Percentiles rank a stretch among this genome's conserved stretches.
Conservation (phyloP, 163 green algal genomes). For the Prototheca wickerhamii region DNA sequence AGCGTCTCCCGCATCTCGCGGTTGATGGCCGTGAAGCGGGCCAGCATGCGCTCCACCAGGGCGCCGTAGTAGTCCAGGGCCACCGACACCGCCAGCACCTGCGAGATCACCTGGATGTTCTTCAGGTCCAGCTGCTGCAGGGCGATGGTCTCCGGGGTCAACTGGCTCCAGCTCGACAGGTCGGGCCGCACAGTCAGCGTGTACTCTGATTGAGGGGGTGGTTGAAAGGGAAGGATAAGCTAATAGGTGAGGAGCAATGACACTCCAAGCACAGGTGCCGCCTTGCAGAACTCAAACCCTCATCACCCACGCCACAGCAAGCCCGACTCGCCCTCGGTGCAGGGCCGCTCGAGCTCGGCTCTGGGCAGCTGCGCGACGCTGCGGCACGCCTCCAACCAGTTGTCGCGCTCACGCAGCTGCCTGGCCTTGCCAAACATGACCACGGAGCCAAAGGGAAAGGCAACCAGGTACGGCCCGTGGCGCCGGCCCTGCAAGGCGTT, state of each 20-base stretch:
- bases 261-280: neutral
- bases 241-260: slow-evolving; percentile 3
- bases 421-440: slow-evolving; percentile 28
- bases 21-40: slow-evolving; percentile 33
- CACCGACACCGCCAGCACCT: slow-evolving; percentile 43
- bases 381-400: slow-evolving; percentile 4
- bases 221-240: neutral
- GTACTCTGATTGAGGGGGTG: slow-evolving; percentile 4
- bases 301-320: too few species aligned
- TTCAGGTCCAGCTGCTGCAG: slow-evolving; percentile 34
- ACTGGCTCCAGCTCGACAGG: slow-evolving; percentile 7
- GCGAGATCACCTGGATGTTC: slow-evolving; percentile 38
- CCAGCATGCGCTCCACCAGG: slow-evolving; percentile 26
- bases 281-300: neutral
- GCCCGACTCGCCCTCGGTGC: slow-evolving; percentile 8
- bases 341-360: neutral
- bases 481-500: slow-evolving; percentile 15
- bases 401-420: neutral
- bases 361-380: neutral
- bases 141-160: slow-evolving; percentile 25
- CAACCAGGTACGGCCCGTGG: slow-evolving; percentile 27
- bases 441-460: slow-evolving; percentile 29
- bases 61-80: slow-evolving; percentile 44
- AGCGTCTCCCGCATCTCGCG: slow-evolving; percentile 24
- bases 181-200: slow-evolving; percentile 1